Evolutionary conservation across 2,329 filamentous ascomycete species (phyloP).

Genomic region (Cytospora mali): DNA sequence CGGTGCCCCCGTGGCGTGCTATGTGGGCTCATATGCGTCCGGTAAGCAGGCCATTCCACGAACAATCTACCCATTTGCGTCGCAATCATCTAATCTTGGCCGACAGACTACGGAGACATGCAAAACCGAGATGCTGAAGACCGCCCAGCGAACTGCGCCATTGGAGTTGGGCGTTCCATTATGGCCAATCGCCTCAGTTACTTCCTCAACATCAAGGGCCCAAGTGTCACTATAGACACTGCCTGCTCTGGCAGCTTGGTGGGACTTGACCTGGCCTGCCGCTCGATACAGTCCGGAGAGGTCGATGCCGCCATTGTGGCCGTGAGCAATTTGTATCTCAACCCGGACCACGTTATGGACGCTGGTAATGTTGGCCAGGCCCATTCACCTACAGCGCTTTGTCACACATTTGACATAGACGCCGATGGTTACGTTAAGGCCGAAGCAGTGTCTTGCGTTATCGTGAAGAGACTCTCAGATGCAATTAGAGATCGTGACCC

Average conservation of each 20-base stretch:
- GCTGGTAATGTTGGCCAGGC: neutral
- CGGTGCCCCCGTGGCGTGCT: conserved; percentile 14
- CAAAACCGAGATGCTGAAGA: neutral
- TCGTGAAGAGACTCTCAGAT: neutral
- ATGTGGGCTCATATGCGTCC: conserved; percentile 15
- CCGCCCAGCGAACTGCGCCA: neutral
- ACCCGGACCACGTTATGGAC: conserved; percentile 1
- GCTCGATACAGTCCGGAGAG: neutral
- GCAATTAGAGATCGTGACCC: neutral
- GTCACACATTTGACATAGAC: conserved; percentile 22
- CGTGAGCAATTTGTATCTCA: neutral
- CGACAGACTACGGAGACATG: conserved; percentile 2
- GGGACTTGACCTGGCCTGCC: neutral
- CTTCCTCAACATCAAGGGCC: conserved; percentile 9
- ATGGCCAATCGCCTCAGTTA: neutral
- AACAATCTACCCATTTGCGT: too few relatives aligned
- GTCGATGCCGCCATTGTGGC: conserved; percentile 1
- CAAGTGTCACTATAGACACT: conserved; percentile 12
- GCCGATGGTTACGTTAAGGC: conserved; percentile 32
- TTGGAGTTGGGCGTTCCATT: neutral
- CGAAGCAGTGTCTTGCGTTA: conserved; percentile 29
- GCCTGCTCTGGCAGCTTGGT: conserved; percentile 9
- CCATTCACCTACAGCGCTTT: neutral
- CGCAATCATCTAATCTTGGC: neutral
- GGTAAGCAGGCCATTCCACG: too few relatives aligned